Conservation (phyloP, 164 flowering plant species). For the Euptelea pleiosperma region DNA sequence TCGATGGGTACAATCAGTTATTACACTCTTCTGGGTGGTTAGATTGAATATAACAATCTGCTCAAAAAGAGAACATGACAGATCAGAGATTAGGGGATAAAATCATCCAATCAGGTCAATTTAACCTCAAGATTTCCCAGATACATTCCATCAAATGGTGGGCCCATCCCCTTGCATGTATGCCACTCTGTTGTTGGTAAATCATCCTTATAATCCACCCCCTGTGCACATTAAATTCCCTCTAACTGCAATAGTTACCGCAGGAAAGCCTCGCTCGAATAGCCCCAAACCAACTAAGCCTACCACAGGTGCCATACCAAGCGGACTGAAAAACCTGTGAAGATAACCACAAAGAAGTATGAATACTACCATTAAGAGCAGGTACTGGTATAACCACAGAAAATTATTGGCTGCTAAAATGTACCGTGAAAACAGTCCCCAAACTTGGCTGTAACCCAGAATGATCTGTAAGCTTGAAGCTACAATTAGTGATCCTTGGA, state of each 20-base stretch:
- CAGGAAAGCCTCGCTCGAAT: constrained; percentile 85
- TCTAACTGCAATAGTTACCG: constrained; percentile 43
- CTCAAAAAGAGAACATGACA: background rate
- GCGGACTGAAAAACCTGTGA: constrained; percentile 93
- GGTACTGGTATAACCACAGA: background rate
- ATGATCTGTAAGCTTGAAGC: constrained; percentile 87
- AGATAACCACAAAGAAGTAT: constrained; percentile 8
- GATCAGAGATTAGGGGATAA: background rate
- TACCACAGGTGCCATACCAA: constrained; percentile 96
- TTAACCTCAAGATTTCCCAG: too few species aligned
- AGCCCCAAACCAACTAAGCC: constrained; percentile 90
- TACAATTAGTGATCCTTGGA: constrained; percentile 91
- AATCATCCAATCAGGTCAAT: too few species aligned
- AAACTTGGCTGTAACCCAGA: constrained; percentile 88
- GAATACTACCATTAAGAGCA: background rate
- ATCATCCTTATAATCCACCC: too few species aligned
- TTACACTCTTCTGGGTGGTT: background rate
- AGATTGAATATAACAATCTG: background rate
- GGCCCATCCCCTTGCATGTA: too few species aligned
- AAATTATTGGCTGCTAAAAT: constrained; percentile 1
- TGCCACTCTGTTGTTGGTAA: too few species aligned
- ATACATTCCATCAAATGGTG: too few species aligned
- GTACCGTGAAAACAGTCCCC: constrained; percentile 96
- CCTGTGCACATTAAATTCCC: background rate
- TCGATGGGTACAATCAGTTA: background rate